Evolutionary conservation across 768 basidiomycete species (phyloP).

Genomic region (Boletus reticulatus): DNA sequence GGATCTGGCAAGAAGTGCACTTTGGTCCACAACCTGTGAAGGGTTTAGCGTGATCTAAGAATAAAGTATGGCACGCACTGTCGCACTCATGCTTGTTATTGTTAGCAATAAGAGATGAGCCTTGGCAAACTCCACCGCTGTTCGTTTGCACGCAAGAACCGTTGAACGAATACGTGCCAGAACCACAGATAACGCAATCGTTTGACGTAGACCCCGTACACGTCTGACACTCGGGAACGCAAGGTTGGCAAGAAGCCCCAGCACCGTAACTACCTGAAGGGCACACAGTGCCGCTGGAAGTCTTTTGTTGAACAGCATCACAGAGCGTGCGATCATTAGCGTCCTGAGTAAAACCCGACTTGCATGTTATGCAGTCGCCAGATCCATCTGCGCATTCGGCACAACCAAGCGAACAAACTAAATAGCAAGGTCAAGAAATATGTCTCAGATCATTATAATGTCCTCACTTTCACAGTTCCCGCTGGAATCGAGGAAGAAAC

Average conservation of each 20-base stretch:
- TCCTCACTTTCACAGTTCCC: conserved; percentile 71
- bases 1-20: conserved; percentile 75
- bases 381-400: conserved; percentile 61
- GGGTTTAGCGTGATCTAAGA: neutral
- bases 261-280: conserved; percentile 65
- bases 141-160: conserved; percentile 69
- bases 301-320: conserved; percentile 47
- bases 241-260: conserved; percentile 51
- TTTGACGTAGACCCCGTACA: conserved; percentile 69
- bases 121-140: conserved; percentile 69
- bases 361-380: conserved; percentile 73
- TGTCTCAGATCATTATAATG: neutral
- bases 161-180: conserved; percentile 59
- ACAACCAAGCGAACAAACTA: conserved; percentile 76
- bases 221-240: conserved; percentile 65
- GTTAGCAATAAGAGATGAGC: conserved; percentile 70
- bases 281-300: conserved; percentile 54
- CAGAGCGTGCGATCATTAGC: conserved; percentile 68
- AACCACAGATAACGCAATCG: conserved; percentile 67
- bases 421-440: neutral
- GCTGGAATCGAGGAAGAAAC: conserved; percentile 68
- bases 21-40: conserved; percentile 73
- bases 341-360: conserved; percentile 64
- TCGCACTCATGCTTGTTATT: conserved; percentile 84
- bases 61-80: conserved; percentile 39